Conservation (phyloP, 179 eudicot species). For the Spergularia azorica region DNA sequence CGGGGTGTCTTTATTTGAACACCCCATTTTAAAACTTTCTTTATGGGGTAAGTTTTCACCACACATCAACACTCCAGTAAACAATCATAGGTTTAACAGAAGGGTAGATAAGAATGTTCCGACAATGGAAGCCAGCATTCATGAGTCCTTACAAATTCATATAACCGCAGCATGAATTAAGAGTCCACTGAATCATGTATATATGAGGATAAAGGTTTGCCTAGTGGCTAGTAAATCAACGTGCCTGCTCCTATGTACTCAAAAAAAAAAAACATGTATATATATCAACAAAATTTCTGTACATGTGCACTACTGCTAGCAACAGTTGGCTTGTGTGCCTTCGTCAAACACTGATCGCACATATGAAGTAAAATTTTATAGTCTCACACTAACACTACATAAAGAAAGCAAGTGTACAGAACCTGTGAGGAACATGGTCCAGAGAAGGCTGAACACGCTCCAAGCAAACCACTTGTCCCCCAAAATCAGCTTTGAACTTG, state of each 20-base stretch:
- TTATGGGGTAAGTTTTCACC: too few relatives aligned
- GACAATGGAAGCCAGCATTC: background rate
- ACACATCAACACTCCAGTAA: background rate
- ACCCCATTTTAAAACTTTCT: too few relatives aligned
- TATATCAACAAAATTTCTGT: too few relatives aligned
- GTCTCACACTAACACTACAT: conserved; percentile 1
- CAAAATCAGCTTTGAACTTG: conserved; percentile 89
- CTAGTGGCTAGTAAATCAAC: too few relatives aligned
- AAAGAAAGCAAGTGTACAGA: background rate
- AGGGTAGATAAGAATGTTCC: background rate
- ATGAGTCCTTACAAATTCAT: background rate
- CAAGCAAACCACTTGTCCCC: conserved; percentile 78
- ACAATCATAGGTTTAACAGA: background rate
- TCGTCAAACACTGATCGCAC: background rate
- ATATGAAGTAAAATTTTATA: background rate
- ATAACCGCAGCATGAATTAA: background rate
- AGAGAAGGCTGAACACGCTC: conserved; percentile 98
- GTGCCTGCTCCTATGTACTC: too few relatives aligned
- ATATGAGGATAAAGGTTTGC: too few relatives aligned
- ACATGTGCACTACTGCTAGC: too few relatives aligned
- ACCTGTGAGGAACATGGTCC: conserved; percentile 99
- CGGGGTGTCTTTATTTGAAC: too few relatives aligned
- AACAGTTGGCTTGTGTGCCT: background rate
- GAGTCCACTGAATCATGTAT: background rate
- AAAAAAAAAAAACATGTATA: too few relatives aligned